Percentiles rank a stretch among this genome's conserved stretches.
These are phyloP conservation scores for Stylosanthes scabra DNA, from an alignment of 331 rosid genomes.

Conservation along the genomic window DNA sequence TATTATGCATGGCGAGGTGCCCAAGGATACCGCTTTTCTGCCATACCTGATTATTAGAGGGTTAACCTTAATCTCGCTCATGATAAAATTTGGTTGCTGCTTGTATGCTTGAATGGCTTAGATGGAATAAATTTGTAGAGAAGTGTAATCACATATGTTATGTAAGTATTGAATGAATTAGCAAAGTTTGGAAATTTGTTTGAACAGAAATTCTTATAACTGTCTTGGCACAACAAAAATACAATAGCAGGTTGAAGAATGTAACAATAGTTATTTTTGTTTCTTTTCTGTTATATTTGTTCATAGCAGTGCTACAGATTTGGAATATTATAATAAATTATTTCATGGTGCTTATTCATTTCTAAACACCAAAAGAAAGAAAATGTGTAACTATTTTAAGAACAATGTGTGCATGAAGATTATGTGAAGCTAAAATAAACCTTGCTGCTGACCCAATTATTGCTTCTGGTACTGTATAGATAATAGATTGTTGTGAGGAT, in stretches of 20 bases:
- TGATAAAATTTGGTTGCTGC: conserved; percentile 27
- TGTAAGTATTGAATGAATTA: conserved; percentile 22
- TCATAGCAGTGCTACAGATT: no score
- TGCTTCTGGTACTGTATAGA: no score
- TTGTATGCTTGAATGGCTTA: conserved; percentile 6
- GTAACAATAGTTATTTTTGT: neutral
- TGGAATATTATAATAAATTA: no score
- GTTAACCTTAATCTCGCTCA: neutral
- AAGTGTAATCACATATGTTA: conserved; percentile 27
- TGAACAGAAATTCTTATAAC: neutral
- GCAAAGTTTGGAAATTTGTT: neutral
- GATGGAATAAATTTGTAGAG: conserved; percentile 25
- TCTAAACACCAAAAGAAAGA: no score
- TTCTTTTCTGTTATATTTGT: no score
- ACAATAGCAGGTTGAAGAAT: neutral
- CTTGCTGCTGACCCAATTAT: no score
- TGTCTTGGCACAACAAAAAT: no score
- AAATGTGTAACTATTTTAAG: no score
- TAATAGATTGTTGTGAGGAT: no score
- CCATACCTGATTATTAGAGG: conserved; percentile 87
- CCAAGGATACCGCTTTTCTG: conserved; percentile 80
- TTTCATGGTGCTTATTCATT: no score
- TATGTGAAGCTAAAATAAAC: no score
- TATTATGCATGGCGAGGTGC: conserved; percentile 98
- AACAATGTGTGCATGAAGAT: no score